A percentile compares a stretch with the other conserved stretches of the same genome.
These are phyloP conservation scores for Gastrolobium villosum DNA, from an alignment of 306 rosid genomes.

Conservation along the genomic window DNA sequence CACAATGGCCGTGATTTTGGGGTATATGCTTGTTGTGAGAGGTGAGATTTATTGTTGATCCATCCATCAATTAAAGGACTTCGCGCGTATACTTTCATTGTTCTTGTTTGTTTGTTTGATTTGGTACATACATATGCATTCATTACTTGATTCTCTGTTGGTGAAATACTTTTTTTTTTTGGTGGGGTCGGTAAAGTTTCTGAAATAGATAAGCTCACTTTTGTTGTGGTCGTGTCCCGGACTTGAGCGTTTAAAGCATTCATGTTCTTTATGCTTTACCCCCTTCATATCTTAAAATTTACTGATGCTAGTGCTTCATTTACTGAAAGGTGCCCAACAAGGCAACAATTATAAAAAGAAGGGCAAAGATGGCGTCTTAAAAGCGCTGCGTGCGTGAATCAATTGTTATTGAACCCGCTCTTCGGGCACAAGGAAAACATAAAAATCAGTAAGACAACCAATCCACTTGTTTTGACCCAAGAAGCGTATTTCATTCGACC, in stretches of 20 bases:
- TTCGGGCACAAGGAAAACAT: not conserved
- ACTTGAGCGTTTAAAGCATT: not conserved
- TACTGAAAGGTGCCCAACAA: not conserved
- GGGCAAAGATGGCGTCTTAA: not conserved
- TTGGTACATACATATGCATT: too few relatives aligned
- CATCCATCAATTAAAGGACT: too few relatives aligned
- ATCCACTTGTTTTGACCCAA: constrained; percentile 21
- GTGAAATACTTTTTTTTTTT: not conserved
- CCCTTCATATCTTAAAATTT: not conserved
- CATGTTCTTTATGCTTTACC: not conserved
- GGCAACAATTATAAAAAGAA: not conserved
- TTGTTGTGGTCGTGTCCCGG: not conserved
- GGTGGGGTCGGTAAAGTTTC: not conserved
- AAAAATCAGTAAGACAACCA: not conserved
- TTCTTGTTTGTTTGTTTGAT: too few relatives aligned
- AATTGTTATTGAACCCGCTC: constrained; percentile 11
- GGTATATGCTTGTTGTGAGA: too few relatives aligned
- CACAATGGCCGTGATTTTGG: too few relatives aligned
- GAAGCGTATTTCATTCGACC: constrained; percentile 25
- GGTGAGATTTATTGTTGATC: too few relatives aligned
- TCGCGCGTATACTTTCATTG: too few relatives aligned
- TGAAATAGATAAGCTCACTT: not conserved
- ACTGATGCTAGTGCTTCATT: not conserved
- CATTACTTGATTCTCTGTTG: not conserved
- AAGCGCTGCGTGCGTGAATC: not conserved